phyloP scores from a whole-genome alignment of 345 rosid species.

The Gossypium bickii region DNA sequence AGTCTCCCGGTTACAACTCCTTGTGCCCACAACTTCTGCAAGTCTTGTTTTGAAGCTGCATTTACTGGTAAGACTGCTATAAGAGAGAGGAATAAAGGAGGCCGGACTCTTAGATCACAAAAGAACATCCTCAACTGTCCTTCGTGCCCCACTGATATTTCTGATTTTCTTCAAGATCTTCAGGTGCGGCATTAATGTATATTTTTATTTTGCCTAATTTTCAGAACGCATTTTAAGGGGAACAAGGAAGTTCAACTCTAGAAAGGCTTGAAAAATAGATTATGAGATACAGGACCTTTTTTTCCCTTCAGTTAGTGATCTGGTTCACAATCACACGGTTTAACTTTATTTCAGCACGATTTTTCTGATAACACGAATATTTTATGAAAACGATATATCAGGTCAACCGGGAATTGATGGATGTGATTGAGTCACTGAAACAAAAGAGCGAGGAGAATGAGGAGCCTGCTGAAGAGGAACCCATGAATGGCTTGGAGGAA shows the following conservation, averaged over 20 bases:
- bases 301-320: not conserved
- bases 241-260: not conserved
- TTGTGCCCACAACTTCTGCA: constrained; percentile 58
- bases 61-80: constrained; percentile 40
- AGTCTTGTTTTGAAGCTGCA: constrained; percentile 45
- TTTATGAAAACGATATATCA: constrained; percentile 14
- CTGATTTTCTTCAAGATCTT: constrained; percentile 41
- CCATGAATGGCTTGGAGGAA: not conserved
- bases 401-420: constrained; percentile 71
- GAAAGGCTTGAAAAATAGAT: not conserved
- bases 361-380: not conserved
- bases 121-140: constrained; percentile 50
- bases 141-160: constrained; percentile 40
- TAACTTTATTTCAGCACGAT: not conserved
- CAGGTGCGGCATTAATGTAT: constrained; percentile 22
- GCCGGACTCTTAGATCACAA: constrained; percentile 42
- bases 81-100: constrained; percentile 45
- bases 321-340: not conserved
- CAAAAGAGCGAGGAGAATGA: constrained; percentile 8
- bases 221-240: not conserved
- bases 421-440: constrained; percentile 36
- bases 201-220: not conserved
- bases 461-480: not conserved
- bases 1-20: constrained; percentile 50
- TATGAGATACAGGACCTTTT: not conserved